Evolutionary conservation across 225 moss, liverwort and hornwort species (phyloP), one percentile per base, ranked within the genome.

Genomic region (Lunularia cruciata): DNA sequence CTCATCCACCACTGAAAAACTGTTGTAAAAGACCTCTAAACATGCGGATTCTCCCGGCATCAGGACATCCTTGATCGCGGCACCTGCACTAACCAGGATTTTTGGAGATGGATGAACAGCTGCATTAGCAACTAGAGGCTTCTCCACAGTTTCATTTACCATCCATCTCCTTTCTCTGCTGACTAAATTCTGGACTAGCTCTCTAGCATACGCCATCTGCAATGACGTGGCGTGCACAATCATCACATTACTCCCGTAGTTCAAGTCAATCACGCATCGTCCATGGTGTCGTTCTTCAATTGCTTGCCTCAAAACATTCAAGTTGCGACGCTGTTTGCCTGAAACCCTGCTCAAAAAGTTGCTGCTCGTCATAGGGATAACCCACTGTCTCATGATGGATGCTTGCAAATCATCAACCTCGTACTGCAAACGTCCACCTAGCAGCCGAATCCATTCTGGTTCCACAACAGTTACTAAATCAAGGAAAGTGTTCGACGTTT

Each of bases 1-100:
- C 37, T 73, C 73, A 40, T 73, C 81, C 65, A 69, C 26, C 47
- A 7, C 68, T 4, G 72, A 67, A 18, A 14, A 31, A 37, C 65
- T 60, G 15, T 72, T 55, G 46, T 81, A 77, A 6, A 64, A 39
- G 18, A 81, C 73, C 23, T 81, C 81, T 16, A 81, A 59, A 25
- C 73, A 47, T 5, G 77, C 73, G 33, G 47, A 81, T 14, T 81
- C 81, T 59, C 73, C 77, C 19, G 81, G 81, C 81, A 81, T 81
- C 53, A 81, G 18, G 39, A 77, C 62, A 25, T 81, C 81, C 64
- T 40, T 65, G 2, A 77, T 61, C 49, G 61, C 20, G 9, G 69
- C 81, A 36, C 81, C 81, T 31, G 70, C 69, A 38, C 81, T 69
- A 14, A 65, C 70, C 45, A 81, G 11, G 7, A 81, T 23, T 11